Conservation (phyloP, 78 protist species). For the slime mould (Dictyostelium discoideum) region DNA sequence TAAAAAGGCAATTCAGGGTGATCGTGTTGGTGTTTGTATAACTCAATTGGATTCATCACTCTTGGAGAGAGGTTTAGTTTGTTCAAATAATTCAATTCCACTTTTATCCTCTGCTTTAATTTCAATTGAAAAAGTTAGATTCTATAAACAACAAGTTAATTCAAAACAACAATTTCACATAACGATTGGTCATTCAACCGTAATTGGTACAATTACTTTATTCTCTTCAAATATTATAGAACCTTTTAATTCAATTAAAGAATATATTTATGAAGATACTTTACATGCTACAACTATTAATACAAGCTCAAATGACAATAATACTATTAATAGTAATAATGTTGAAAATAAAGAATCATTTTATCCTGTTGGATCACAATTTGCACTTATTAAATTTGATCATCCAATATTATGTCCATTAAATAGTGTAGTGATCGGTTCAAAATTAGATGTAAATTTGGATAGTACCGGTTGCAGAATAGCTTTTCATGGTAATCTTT, state of each 20-base stretch:
- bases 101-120: constrained; percentile 19
- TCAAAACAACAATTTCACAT: constrained; percentile 90
- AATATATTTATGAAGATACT: constrained; percentile 17
- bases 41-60: constrained; percentile 90
- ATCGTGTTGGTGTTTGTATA: constrained; percentile 94
- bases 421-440: constrained; percentile 85
- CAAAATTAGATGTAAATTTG: constrained; percentile 85
- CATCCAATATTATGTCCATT: constrained; percentile 85
- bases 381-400: constrained; percentile 85
- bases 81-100: constrained; percentile 67
- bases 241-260: constrained; percentile 1
- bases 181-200: constrained; percentile 96
- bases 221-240: constrained; percentile 25
- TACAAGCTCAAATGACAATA: neutral
- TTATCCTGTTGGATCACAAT: constrained; percentile 54
- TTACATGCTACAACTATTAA: neutral
- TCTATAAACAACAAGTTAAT: constrained; percentile 58
- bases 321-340: neutral
- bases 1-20: constrained; percentile 85
- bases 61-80: constrained; percentile 92
- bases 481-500: constrained; percentile 84
- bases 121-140: constrained; percentile 82
- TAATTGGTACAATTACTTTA: constrained; percentile 83
- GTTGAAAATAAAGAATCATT: neutral
- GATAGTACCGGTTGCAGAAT: constrained; percentile 85